Base-by-base conservation (phyloP, 306 rosid genomes). In the Begonia fuchsioides region DNA sequence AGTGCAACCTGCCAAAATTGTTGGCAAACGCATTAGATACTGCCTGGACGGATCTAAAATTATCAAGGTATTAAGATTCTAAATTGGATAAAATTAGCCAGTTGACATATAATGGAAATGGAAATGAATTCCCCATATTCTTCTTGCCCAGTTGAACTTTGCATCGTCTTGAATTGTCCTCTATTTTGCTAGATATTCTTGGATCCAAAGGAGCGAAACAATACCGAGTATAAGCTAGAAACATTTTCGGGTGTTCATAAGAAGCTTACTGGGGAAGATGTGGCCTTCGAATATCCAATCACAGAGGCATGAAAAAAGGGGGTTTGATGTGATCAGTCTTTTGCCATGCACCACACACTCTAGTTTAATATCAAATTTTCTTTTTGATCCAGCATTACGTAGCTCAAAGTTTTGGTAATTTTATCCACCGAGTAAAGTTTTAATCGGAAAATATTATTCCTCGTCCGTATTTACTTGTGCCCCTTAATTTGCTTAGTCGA, bases 1-100 rank as follows among this genome's bases (percentile, higher is more conserved):
- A 54, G 96, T 86, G 6, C 61, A 76, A 46, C 96, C 96, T 46
- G 96, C 96, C 55, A 94, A 86, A 71, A 86, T 82, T 72, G 86
- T 74, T 51, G 96, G 96, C n/a, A 86, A 86, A 72, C 83, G 96
- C 12, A 55, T 13, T 59, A 70, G 94, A 68, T 86, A 76, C 50
- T 40, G 76, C 9, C 17, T 82, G 49, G 96, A 86, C 66, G 96
- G 96, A 43, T 69, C 96, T 54, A 86, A 82, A 76, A 76, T 82
- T 16, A 72, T 79, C 81, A 86, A 86, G 94, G 96, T 82, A 57
- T 59, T 35, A 32, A 12, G 13, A 26, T 32, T 43, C 32, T 14
- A n/a, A 1, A 14, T 51, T 32, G 8, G 8, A 26, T 26, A 26
- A 26, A 5, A 26, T 6, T 26, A 26, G n/a, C n/a, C n/a, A n/a